phyloP scores from a whole-genome alignment of 2,329 filamentous ascomycete genomes.

The Cordyceps fumosorosea region DNA sequence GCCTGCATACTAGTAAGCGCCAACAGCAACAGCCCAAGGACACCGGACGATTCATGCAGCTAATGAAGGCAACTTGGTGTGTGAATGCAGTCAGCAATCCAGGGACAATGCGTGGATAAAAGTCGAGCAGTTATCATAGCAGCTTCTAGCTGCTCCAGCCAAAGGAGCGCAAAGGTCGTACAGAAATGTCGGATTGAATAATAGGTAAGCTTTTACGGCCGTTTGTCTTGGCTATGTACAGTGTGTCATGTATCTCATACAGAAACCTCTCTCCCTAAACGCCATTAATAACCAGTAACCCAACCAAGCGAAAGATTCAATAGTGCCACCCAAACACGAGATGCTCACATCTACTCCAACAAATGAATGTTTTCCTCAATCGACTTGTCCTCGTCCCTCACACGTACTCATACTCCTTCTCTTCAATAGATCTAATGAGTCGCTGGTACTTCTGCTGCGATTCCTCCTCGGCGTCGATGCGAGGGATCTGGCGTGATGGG shows the following conservation, averaged over 20 bases:
- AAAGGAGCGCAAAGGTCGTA: not conserved
- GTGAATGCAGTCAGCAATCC: no score
- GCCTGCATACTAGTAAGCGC: no score
- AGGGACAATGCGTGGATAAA: no score
- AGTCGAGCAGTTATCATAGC: no score
- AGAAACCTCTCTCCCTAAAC: not conserved
- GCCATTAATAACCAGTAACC: constrained; percentile 6
- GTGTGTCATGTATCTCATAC: constrained; percentile 12
- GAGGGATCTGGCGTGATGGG: constrained; percentile 18
- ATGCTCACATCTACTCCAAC: not conserved
- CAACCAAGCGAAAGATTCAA: constrained; percentile 5
- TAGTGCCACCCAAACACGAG: not conserved
- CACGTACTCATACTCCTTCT: constrained; percentile 24
- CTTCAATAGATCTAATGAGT: constrained; percentile 30
- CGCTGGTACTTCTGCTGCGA: constrained; percentile 30
- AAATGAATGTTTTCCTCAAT: not conserved
- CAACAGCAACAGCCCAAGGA: no score
- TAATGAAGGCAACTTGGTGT: no score
- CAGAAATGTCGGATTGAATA: not conserved
- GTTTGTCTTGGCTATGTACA: constrained; percentile 9
- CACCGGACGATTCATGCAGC: no score
- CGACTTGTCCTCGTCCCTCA: constrained; percentile 8
- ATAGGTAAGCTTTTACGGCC: not conserved
- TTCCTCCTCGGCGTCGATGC: constrained; percentile 30
- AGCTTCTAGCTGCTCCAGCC: not conserved